A percentile compares a stretch with the other conserved stretches of the same genome.
These are phyloP conservation scores for Fusarium sp. DNA, from an alignment of 2,329 filamentous ascomycete genomes.

Conservation along the genomic window DNA sequence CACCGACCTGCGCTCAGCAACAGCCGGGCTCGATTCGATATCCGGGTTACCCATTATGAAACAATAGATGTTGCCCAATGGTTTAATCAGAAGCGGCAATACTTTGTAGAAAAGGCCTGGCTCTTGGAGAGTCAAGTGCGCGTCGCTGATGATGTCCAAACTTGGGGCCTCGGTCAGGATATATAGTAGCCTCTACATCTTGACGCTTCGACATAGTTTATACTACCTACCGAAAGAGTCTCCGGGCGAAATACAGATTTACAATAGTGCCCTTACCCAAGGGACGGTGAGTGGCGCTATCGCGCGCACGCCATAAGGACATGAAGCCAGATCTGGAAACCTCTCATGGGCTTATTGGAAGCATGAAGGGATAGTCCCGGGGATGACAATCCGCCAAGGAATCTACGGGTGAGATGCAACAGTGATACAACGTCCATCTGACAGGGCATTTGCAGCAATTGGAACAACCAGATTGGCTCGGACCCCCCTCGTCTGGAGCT, in stretches of 20 bases:
- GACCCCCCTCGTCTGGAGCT: constrained; percentile 25
- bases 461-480: constrained; percentile 16
- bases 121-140: constrained; percentile 5
- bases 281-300: constrained; percentile 37
- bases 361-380: background rate
- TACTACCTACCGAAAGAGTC: constrained; percentile 36
- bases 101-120: background rate
- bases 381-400: constrained; percentile 14
- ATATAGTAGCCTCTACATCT: constrained; percentile 39
- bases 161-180: constrained; percentile 35
- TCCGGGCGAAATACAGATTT: constrained; percentile 27
- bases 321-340: constrained; percentile 39
- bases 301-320: constrained; percentile 45
- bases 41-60: constrained; percentile 45
- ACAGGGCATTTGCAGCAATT: constrained; percentile 9
- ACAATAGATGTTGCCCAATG: background rate
- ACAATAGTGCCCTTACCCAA: constrained; percentile 3
- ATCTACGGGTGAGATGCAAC: background rate
- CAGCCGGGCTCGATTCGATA: constrained; percentile 48
- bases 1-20: constrained; percentile 42
- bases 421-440: constrained; percentile 2
- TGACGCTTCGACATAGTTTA: constrained; percentile 2
- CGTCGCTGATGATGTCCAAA: constrained; percentile 17
- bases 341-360: background rate
- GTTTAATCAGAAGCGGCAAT: background rate